phyloP scores from a whole-genome alignment of 352 stramenopile species.

The Phytophthora pisi region DNA sequence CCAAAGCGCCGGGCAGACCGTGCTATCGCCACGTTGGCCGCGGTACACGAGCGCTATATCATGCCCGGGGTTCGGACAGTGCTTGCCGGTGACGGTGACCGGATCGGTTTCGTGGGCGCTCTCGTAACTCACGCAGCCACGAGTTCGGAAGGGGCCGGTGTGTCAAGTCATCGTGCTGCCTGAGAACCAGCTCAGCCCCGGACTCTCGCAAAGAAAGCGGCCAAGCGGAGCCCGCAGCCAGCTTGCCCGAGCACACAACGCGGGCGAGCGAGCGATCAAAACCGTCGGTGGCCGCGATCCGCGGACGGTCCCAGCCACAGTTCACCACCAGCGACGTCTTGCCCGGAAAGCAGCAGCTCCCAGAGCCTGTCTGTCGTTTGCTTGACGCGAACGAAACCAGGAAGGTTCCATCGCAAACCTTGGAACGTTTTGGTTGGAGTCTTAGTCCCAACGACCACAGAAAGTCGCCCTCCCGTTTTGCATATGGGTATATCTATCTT shows the following conservation, averaged over 20 bases:
- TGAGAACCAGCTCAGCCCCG: constrained; percentile 18
- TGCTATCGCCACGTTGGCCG: constrained; percentile 20
- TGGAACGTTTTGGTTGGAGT: constrained; percentile 1
- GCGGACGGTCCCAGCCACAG: too few species aligned
- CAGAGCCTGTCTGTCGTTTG: constrained; percentile 25
- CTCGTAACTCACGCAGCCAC: constrained; percentile 13
- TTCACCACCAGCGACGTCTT: not conserved
- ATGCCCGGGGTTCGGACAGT: constrained; percentile 19
- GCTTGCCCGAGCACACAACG: constrained; percentile 1
- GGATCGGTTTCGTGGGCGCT: constrained; percentile 2
- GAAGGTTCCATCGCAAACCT: constrained; percentile 3
- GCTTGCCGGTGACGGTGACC: not conserved
- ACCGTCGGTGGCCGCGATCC: too few species aligned
- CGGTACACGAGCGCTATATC: constrained; percentile 12
- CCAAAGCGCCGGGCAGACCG: constrained; percentile 22
- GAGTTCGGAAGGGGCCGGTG: constrained; percentile 29
- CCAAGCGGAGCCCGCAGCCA: not conserved
- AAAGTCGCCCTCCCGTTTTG: not conserved
- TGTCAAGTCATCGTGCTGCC: constrained; percentile 24
- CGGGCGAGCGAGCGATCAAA: constrained; percentile 8
- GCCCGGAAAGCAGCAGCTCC: constrained; percentile 1
- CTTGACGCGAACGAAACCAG: constrained; percentile 40
- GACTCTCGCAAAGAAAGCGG: constrained; percentile 8
- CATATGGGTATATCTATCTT: not conserved
- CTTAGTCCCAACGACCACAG: constrained; percentile 26